Evolutionary conservation across 176 grass and related monocot species (phyloP).

Genomic region (barley (Hordeum vulgare)): DNA sequence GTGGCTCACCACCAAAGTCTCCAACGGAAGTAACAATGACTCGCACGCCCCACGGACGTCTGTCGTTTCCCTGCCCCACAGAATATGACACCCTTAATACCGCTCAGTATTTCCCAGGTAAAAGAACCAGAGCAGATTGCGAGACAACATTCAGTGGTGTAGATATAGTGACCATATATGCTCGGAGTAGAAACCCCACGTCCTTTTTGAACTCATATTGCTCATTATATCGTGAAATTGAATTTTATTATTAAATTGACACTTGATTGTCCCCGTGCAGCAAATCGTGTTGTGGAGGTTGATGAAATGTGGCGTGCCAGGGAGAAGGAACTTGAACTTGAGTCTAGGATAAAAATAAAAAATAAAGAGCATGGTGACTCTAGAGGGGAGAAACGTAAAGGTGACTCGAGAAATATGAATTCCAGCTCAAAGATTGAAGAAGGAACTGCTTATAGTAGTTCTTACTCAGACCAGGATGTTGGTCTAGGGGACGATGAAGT

Average conservation of each 20-base stretch:
- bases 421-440: constrained; percentile 40
- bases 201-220: not conserved
- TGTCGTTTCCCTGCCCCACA: too few relatives aligned
- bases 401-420: constrained; percentile 26
- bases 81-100: too few relatives aligned
- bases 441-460: constrained; percentile 20
- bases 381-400: constrained; percentile 37
- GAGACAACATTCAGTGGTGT: too few relatives aligned
- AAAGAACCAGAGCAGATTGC: too few relatives aligned
- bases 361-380: constrained; percentile 15
- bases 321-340: constrained; percentile 73
- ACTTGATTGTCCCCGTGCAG: constrained; percentile 38
- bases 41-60: too few relatives aligned
- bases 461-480: constrained; percentile 33
- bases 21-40: too few relatives aligned
- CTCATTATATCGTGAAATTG: not conserved
- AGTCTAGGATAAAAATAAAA: constrained; percentile 45
- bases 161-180: too few relatives aligned
- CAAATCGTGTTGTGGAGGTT: constrained; percentile 83
- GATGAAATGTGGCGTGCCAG: constrained; percentile 89
- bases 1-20: too few relatives aligned
- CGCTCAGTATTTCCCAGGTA: too few relatives aligned
- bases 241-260: constrained; percentile 2
- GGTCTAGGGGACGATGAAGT: constrained; percentile 66
- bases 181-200: too few relatives aligned